Base-by-base conservation (phyloP, 2,329 filamentous ascomycete genomes). In the Neophaeococcomyces mojaviensis region DNA sequence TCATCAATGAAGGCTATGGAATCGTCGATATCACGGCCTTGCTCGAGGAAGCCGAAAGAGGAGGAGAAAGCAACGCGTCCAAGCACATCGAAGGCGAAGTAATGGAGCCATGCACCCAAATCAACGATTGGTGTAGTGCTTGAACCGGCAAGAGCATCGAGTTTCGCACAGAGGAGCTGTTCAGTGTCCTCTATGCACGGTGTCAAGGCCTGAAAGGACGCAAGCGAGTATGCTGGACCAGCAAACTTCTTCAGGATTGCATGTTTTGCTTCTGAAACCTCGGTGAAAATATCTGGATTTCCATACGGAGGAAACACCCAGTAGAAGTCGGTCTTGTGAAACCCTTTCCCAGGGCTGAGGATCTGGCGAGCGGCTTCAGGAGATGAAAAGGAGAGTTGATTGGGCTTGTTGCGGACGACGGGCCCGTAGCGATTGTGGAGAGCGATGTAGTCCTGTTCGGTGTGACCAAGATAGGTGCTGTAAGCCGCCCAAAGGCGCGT, bases 221-320 rank as follows among this genome's bases (percentile, higher is more conserved):
- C 54, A 50, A 63, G 46, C 35, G 55, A 59, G 47, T 58, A 63
- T 6, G 58, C 55, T n/a, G 55, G 59, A 2, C 58, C 58, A 4
- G 59, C 54, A 50, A 55, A 52, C 74, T 71, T 56, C 76, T 77
- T 78, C 66, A 76, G 77, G 49, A 68, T 65, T 0, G 73, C 72
- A 57, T 78, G 75, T n/a, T 73, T 69, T 5, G 69, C 64, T 59
- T 77, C 74, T 44, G 73, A 64, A 13, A 66, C 70, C 58, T 78
- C 74, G 33, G 75, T 77, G 61, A 78, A 78, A 57, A 78, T 77
- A 49, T 78, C 74, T 4, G 74, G 73, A 61, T 77, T 76, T 60
- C 76, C 72, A 0, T 72, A 69, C 3, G 74, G 74, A 24, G 74
- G 74, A 55, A 78, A 78, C 5, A 78, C 74, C 32, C 59, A 63